Percentiles rank a stretch among this genome's conserved stretches.
Conservation (phyloP, 225 moss, liverwort and hornwort genomes). For the Climacium dendroides region DNA sequence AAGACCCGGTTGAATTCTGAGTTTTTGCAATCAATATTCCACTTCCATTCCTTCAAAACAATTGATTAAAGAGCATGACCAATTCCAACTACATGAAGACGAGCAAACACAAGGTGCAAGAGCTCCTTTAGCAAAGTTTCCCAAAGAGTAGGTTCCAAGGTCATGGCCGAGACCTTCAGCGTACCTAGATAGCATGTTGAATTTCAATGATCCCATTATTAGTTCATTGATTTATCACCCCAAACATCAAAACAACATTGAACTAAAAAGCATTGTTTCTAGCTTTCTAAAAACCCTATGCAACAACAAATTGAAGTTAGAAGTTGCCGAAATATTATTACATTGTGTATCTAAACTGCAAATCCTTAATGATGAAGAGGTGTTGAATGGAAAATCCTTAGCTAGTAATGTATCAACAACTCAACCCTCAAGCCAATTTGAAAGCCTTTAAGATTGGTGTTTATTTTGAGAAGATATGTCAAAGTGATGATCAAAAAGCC, state of each 20-base stretch:
- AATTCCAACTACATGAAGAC: neutral
- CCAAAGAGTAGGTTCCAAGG: neutral
- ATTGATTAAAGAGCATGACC: neutral
- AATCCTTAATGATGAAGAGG: neutral
- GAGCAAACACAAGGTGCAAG: neutral
- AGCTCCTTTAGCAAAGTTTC: neutral
- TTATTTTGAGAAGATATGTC: neutral
- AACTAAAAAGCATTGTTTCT: neutral
- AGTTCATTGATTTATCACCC: neutral
- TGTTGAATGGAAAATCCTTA: neutral
- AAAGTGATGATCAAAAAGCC: neutral
- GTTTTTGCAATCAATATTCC: neutral
- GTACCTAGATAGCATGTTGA: neutral
- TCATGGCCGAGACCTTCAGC: neutral
- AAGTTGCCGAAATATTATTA: neutral
- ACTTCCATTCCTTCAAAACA: neutral
- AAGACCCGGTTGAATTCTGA: neutral
- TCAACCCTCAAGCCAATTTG: neutral
- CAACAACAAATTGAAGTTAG: too few relatives aligned
- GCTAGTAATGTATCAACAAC: neutral
- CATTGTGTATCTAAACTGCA: neutral
- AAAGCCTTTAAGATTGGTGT: neutral
- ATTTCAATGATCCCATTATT: neutral
- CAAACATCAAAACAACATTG: neutral
- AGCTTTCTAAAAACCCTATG: neutral